A percentile compares a stretch with the other conserved stretches of the same genome.
Conservation (phyloP, 164 flowering plant genomes). For the Nymphaea colorata region DNA sequence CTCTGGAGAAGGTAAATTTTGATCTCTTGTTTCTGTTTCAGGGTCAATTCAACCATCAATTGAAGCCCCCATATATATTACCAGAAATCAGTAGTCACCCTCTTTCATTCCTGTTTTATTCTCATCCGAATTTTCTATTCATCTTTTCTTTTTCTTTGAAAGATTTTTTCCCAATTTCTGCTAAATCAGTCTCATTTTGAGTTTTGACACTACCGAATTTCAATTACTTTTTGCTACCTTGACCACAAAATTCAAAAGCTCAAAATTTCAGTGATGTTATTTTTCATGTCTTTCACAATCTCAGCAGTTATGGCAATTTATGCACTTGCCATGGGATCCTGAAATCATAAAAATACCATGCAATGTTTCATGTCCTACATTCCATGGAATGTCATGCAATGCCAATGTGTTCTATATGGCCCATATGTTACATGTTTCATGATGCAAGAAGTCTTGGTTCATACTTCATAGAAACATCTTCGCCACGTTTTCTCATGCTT, state of each 20-base stretch:
- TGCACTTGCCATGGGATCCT: background rate
- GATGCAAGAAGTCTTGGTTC: too few relatives aligned
- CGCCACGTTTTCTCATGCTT: background rate
- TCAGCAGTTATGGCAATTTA: too few relatives aligned
- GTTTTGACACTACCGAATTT: too few relatives aligned
- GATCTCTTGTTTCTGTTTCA: too few relatives aligned
- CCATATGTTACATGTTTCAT: background rate
- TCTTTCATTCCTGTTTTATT: background rate
- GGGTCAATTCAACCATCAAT: too few relatives aligned
- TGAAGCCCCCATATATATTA: too few relatives aligned
- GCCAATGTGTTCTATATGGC: background rate
- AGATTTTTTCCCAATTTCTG: too few relatives aligned
- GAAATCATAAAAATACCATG: background rate
- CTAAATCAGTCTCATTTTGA: too few relatives aligned
- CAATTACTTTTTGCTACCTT: too few relatives aligned
- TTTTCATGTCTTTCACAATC: background rate
- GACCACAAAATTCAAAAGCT: too few relatives aligned
- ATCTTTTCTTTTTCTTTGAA: too few relatives aligned
- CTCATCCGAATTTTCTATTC: background rate
- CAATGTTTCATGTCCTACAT: background rate
- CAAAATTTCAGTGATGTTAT: background rate
- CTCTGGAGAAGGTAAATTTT: background rate
- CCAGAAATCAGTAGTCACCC: background rate
- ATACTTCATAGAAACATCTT: too few relatives aligned
- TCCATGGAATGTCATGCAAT: background rate